phyloP scores from a whole-genome alignment of 768 basidiomycete species.

The Tylopilus intermedius region DNA sequence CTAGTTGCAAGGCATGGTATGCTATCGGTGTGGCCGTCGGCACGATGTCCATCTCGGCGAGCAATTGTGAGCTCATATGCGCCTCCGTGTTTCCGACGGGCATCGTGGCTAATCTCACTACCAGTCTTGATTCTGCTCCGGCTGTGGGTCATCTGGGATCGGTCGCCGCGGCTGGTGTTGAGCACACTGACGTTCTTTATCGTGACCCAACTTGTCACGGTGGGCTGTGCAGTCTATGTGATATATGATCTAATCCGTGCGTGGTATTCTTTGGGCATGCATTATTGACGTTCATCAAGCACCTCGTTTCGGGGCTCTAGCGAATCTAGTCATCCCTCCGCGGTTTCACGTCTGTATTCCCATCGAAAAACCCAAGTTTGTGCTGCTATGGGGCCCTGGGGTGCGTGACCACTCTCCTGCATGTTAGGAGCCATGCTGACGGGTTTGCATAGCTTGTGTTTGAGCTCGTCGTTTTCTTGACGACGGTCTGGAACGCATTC shows the following conservation, averaged over 20 bases:
- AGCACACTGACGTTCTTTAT: conserved; percentile 28
- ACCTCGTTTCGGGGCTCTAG: conserved; percentile 1
- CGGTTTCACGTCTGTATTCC: conserved; percentile 20
- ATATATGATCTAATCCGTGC: conserved; percentile 26
- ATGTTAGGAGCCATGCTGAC: neutral
- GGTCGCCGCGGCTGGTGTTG: conserved; percentile 24
- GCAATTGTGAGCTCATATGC: conserved; percentile 29
- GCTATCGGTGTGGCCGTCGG: conserved; percentile 26
- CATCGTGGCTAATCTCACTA: neutral
- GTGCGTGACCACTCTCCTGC: conserved; percentile 6
- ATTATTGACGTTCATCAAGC: neutral
- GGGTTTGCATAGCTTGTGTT: conserved; percentile 20
- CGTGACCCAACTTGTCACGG: conserved; percentile 25
- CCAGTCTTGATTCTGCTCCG: conserved; percentile 38
- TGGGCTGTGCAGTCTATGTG: conserved; percentile 24
- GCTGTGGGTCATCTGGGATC: conserved; percentile 36
- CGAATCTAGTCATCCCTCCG: conserved; percentile 11
- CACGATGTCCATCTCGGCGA: conserved; percentile 31
- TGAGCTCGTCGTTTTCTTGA: conserved; percentile 29
- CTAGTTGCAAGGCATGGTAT: conserved; percentile 26
- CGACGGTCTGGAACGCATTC: conserved; percentile 27
- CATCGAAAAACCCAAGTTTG: conserved; percentile 15
- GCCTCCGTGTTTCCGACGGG: neutral
- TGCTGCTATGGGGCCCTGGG: conserved; percentile 28
- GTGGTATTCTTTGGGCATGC: neutral